Evolutionary conservation across 164 flowering plant genomes (phyloP), one percentile per base, ranked within the genome.

Genomic region (Cinnamomum micranthum): DNA sequence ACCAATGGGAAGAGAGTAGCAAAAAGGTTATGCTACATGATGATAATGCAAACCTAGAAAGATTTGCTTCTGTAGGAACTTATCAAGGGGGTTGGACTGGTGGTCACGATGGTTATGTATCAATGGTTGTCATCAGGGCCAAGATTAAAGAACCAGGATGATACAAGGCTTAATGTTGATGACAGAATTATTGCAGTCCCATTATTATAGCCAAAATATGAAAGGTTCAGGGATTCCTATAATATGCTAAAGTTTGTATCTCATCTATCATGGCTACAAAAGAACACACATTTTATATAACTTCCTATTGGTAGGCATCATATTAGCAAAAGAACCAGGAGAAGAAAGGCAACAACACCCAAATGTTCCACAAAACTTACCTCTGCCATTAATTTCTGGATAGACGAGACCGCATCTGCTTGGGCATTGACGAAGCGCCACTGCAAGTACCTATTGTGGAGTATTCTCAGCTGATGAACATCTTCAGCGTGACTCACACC

Each of bases 371-470:
- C 41, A 50, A 75, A 31, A 47, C 25, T 31, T 71, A 95, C 99
- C 97, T 93, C 96, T 76, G 94, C 86, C 63, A 75, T 86, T 78
- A 77, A 74, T 77, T 80, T 86, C 80, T 91, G 94, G 55, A 82
- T 76, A 76, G 79, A 75, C 51, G 85, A 77, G 24, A 88, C 87
- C 78, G 81, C 87, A 71, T 88, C 90, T 60, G 87, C 86, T 59
- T 81, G 86, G 7, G 96, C 95, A 92, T 92, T 93, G 55, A 85
- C 87, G 82, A 79, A 90, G 65, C 86, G 74, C 97, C 99, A 95
- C 72, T 95, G 99, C 85, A 92, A 78, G 73, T 82, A 81, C 82
- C 94, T 89, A 80, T 95, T 95, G 75, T 93, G 87, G 47, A 92
- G 75, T 59, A 93, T 76, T 71, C 95, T 84, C 63, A 95, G 79